phyloP scores from a whole-genome alignment of 177 flowering plant genomes.

The Telopea speciosissima region DNA sequence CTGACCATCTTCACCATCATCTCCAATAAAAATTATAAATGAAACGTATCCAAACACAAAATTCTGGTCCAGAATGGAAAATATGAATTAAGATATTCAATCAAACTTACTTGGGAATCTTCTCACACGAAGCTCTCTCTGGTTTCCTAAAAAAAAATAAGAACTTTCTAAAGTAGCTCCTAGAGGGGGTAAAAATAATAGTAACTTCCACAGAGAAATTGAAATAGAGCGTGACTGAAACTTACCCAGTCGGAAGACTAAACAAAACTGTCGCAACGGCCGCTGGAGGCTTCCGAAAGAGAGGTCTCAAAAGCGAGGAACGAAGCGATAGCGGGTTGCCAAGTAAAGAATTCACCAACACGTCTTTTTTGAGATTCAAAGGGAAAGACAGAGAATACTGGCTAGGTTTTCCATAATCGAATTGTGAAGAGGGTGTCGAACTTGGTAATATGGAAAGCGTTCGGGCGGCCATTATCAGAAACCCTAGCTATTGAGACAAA shows the following conservation, averaged over 20 bases:
- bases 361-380: constrained; percentile 6
- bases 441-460: constrained; percentile 14
- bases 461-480: constrained; percentile 17
- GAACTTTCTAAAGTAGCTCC: not conserved
- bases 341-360: constrained; percentile 20
- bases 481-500: constrained; percentile 13
- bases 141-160: constrained; percentile 28
- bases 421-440: not conserved
- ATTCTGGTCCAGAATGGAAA: not conserved
- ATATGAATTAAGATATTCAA: not conserved
- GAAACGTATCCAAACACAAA: not conserved
- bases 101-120: constrained; percentile 43
- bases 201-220: not conserved
- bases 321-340: constrained; percentile 28
- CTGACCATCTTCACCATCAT: constrained; percentile 67
- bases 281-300: constrained; percentile 16
- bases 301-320: constrained; percentile 8
- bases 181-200: not conserved
- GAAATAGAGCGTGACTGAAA: constrained; percentile 5
- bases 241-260: constrained; percentile 57
- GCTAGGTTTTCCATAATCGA: not conserved
- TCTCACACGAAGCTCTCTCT: constrained; percentile 27
- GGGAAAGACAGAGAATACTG: constrained; percentile 10
- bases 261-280: constrained; percentile 27
- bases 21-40: not conserved